Base-by-base conservation (phyloP, 768 basidiomycete species). In the Boletus sp. region DNA sequence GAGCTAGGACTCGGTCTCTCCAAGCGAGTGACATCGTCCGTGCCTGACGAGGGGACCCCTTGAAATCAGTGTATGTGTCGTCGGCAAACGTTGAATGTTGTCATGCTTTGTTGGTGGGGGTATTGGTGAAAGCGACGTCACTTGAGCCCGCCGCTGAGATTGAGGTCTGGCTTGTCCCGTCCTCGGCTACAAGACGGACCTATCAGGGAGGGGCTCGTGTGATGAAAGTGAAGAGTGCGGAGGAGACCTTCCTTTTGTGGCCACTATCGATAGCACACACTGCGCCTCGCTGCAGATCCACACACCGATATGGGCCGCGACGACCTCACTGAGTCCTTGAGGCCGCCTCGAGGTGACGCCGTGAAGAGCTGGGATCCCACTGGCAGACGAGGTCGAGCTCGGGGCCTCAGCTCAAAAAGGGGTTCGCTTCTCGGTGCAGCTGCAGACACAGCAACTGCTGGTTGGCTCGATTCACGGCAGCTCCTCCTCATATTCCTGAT, bases 261-360 rank as follows among this genome's bases (percentile, higher is more conserved):
- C 5, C 33, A 17, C 3, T 33, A 49, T 39, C 27, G 7, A 27
- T 2, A 23, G 5, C n/a, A 19, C 43, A 33, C 25, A 15, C n/a
- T 11, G 25, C 15, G 55, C 60, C 63, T 60, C 54, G 64, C 59
- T 64, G 66, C 64, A 69, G 69, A 69, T 65, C 50, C 43, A n/a
- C 19, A 6, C 33, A 55, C 63, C 58, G 60, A 73, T 72, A 35
- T 65, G 68, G 64, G 14, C 40, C 52, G 50, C 27, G 51, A 19
- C 13, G n/a, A 58, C 63, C 62, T 52, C 64, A 52, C 57, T 65
- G 67, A 44, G 43, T 53, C 69, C 71, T 70, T 69, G 61, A 69
- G 72, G 72, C 55, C 47, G 58, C 62, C 76, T 74, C 72, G 72
- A 70, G 63, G 77, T 77, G 69, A 72, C 68, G 55, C 56, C 65